phyloP scores from a whole-genome alignment of 2,329 filamentous ascomycete species.

The Penicillium sclerotiorum region DNA sequence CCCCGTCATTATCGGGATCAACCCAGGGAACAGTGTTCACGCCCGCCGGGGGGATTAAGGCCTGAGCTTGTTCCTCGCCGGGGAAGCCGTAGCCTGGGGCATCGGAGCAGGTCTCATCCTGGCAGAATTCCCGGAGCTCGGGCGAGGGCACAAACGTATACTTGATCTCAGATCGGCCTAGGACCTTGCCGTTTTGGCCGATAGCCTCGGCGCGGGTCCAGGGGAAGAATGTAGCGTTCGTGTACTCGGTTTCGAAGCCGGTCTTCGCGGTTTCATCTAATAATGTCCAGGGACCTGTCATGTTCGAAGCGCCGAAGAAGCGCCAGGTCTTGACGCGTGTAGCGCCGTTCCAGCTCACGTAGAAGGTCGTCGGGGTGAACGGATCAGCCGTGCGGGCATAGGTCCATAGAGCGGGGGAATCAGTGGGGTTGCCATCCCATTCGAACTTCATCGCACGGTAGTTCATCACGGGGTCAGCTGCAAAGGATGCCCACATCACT shows the following conservation, averaged over 20 bases:
- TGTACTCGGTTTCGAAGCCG: slow-evolving; percentile 45
- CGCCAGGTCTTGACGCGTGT: slow-evolving; percentile 41
- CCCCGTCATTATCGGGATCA: slow-evolving; percentile 29
- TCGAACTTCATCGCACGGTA: slow-evolving; percentile 47
- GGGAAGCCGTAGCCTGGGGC: slow-evolving; percentile 33
- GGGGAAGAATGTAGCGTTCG: slow-evolving; percentile 29
- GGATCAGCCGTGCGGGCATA: slow-evolving; percentile 35
- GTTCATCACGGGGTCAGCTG: slow-evolving; percentile 41
- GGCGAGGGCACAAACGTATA: slow-evolving; percentile 42
- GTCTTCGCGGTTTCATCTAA: slow-evolving; percentile 34
- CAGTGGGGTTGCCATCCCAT: slow-evolving; percentile 45
- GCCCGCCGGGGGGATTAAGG: slow-evolving; percentile 33
- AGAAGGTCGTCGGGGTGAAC: slow-evolving; percentile 34
- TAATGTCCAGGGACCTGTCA: slow-evolving; percentile 34
- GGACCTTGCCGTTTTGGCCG: slow-evolving; percentile 32
- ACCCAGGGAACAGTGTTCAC: slow-evolving; percentile 39
- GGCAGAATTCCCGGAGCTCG: slow-evolving; percentile 36
- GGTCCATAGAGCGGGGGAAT: slow-evolving; percentile 45
- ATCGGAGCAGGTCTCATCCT: slow-evolving; percentile 32
- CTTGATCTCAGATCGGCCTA: slow-evolving; percentile 37
- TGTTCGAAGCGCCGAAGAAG: slow-evolving; percentile 37
- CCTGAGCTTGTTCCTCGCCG: slow-evolving; percentile 28
- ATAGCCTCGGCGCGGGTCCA: slow-evolving; percentile 42
- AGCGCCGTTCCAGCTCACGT: slow-evolving; percentile 47
- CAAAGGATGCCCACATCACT: slow-evolving; percentile 41